Conservation (phyloP, 495 filamentous ascomycete genomes). For the Glarea lozoyensis region DNA sequence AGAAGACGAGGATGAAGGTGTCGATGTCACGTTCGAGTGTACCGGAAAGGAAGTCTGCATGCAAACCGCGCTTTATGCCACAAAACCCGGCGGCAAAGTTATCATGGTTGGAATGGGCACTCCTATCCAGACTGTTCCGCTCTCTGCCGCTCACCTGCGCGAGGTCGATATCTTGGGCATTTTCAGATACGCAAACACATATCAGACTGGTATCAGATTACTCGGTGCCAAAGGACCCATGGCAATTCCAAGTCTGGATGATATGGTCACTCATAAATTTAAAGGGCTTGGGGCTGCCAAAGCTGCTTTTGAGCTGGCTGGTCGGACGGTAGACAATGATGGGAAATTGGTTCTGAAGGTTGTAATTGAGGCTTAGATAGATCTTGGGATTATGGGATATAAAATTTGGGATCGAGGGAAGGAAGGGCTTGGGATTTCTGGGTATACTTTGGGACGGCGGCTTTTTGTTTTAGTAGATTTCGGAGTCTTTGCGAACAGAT, state of each 20-base stretch:
- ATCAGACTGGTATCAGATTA: conserved; percentile 64
- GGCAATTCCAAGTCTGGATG: conserved; percentile 51
- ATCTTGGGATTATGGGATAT: background rate
- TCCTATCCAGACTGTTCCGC: conserved; percentile 76
- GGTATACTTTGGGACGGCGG: background rate
- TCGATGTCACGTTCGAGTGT: conserved; percentile 81
- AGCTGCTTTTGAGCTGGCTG: conserved; percentile 74
- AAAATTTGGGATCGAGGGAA: conserved; percentile 1
- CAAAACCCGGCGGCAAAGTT: conserved; percentile 68
- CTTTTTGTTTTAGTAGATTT: conserved; percentile 12
- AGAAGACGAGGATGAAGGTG: conserved; percentile 49
- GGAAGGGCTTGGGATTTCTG: background rate
- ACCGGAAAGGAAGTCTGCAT: conserved; percentile 83
- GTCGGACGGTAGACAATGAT: conserved; percentile 64
- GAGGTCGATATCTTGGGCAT: conserved; percentile 92
- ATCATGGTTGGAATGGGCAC: conserved; percentile 94
- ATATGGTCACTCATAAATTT: conserved; percentile 71
- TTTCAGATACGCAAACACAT: conserved; percentile 85
- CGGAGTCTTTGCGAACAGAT: background rate
- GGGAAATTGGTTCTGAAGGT: conserved; percentile 81
- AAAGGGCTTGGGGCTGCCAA: conserved; percentile 55
- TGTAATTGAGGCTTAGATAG: conserved; percentile 50
- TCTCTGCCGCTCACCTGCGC: conserved; percentile 74
- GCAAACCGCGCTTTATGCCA: conserved; percentile 78
- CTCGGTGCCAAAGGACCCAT: conserved; percentile 47